A percentile compares a stretch with the other conserved stretches of the same genome.
These are phyloP conservation scores for Astraeus odoratus DNA, from an alignment of 768 basidiomycete genomes.

Conservation along the genomic window DNA sequence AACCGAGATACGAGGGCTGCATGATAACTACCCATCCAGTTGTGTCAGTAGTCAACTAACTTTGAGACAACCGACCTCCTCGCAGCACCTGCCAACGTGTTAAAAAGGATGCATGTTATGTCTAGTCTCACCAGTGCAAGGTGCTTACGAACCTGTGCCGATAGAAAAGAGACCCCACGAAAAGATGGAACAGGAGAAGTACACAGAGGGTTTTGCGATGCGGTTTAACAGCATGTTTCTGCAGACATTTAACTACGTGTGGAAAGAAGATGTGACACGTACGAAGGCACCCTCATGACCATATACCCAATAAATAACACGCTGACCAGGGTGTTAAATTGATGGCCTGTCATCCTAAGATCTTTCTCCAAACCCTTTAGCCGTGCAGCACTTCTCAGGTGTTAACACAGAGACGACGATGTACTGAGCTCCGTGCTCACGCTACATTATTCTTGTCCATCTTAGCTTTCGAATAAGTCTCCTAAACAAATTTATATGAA, in stretches of 20 bases:
- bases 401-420: not conserved
- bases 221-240: conserved; percentile 63
- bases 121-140: not conserved
- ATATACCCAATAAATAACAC: not conserved
- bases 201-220: conserved; percentile 56
- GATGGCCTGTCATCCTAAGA: not conserved
- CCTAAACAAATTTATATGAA: conserved; percentile 13
- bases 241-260: not conserved
- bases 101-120: not conserved
- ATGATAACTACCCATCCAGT: conserved; percentile 35
- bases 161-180: conserved; percentile 57
- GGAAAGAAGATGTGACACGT: not conserved
- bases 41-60: not conserved
- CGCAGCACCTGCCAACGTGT: conserved; percentile 29
- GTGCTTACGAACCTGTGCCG: conserved; percentile 34
- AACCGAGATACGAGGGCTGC: conserved; percentile 59
- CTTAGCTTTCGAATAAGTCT: not conserved
- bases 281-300: not conserved
- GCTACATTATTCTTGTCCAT: not conserved
- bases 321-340: not conserved
- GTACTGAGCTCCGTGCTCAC: not conserved
- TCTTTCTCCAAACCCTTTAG: not conserved
- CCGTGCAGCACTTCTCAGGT: not conserved
- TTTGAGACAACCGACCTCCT: conserved; percentile 9
- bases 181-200: conserved; percentile 56